Conservation (phyloP, 352 stramenopile genomes). For the Phytophthora idaei region DNA sequence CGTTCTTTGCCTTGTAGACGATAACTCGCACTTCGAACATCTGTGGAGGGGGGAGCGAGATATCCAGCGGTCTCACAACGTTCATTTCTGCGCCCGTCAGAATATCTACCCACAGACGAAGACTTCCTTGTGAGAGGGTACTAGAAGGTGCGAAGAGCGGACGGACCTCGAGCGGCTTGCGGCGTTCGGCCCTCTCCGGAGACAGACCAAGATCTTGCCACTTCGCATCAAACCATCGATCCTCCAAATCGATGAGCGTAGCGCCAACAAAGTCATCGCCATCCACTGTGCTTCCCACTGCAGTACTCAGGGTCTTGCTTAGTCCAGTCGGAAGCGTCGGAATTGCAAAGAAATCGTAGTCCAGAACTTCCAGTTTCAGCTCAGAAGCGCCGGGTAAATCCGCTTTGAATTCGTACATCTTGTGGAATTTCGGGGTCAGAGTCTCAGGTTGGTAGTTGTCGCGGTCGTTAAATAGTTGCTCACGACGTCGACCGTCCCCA, state of each 20-base stretch:
- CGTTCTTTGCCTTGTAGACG: conserved; percentile 91
- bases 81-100: conserved; percentile 74
- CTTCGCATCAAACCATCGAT: conserved; percentile 90
- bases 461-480: conserved; percentile 81
- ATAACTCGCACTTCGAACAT: conserved; percentile 93
- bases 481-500: conserved; percentile 69
- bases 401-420: conserved; percentile 91
- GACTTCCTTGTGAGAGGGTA: conserved; percentile 65
- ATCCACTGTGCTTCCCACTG: conserved; percentile 51
- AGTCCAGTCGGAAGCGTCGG: conserved; percentile 54
- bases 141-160: conserved; percentile 76
- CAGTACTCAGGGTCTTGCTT: conserved; percentile 54
- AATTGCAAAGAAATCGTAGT: conserved; percentile 81
- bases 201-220: conserved; percentile 79
- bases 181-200: conserved; percentile 37
- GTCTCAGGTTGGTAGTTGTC: conserved; percentile 80
- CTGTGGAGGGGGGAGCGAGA: conserved; percentile 73
- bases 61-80: conserved; percentile 73
- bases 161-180: conserved; percentile 70
- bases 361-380: conserved; percentile 67
- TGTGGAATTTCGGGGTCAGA: conserved; percentile 89
- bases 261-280: conserved; percentile 91
- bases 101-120: conserved; percentile 92
- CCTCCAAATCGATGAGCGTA: conserved; percentile 93
- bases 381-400: conserved; percentile 82